A percentile compares a stretch with the other conserved stretches of the same genome.
Evolutionary conservation across 495 filamentous ascomycete species (phyloP).

Genomic region (Penicillium tannophilum): DNA sequence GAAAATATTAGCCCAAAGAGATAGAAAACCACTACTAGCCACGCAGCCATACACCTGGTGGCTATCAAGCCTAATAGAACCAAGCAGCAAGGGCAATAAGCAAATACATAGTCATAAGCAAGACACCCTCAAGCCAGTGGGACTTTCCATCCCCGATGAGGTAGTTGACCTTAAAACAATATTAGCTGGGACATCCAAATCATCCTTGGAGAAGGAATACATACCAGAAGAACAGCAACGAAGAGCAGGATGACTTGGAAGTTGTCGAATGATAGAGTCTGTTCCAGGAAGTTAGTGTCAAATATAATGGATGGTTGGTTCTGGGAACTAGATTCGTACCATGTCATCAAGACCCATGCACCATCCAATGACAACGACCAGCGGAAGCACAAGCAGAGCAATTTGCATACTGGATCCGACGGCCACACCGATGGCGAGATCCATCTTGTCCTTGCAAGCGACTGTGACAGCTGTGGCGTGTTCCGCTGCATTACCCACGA

Average conservation of each 20-base stretch:
- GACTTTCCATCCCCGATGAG: constrained; percentile 67
- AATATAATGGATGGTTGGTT: too few relatives aligned
- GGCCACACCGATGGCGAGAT: constrained; percentile 80
- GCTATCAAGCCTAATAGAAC: constrained; percentile 32
- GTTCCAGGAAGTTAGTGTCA: constrained; percentile 24
- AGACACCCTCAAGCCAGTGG: constrained; percentile 72
- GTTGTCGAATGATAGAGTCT: constrained; percentile 78
- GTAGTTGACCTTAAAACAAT: constrained; percentile 64
- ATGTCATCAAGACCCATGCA: constrained; percentile 62
- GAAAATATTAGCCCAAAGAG: neutral
- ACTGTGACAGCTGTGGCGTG: constrained; percentile 87
- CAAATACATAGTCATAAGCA: constrained; percentile 71
- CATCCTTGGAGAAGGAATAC: constrained; percentile 4
- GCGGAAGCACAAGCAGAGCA: constrained; percentile 74
- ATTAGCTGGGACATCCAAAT: constrained; percentile 1
- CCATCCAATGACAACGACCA: constrained; percentile 82
- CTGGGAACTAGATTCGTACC: constrained; percentile 25
- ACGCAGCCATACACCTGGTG: neutral
- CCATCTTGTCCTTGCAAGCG: constrained; percentile 89
- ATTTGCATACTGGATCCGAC: constrained; percentile 89
- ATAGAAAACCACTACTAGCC: neutral
- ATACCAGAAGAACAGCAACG: constrained; percentile 67
- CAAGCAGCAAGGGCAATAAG: constrained; percentile 67
- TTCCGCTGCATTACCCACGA: constrained; percentile 87
- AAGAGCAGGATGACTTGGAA: constrained; percentile 84